Conservation (phyloP, 2,329 filamentous ascomycete species). For the Pyricularia sp. region DNA sequence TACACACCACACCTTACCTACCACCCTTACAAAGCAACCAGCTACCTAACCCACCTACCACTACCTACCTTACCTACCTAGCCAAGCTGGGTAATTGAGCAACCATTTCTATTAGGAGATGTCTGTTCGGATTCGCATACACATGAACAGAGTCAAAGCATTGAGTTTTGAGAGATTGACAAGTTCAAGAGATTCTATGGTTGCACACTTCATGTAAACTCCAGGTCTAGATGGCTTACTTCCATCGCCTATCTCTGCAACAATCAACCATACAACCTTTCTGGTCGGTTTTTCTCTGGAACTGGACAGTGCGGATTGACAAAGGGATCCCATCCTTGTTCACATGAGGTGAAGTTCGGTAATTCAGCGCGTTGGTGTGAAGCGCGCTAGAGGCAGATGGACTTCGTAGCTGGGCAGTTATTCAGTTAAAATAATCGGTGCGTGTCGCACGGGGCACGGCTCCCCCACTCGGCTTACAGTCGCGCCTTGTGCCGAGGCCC, state of each 20-base stretch:
- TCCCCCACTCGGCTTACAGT: background rate
- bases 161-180: too few relatives aligned
- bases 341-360: background rate
- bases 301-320: too few relatives aligned
- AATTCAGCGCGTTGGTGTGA: too few relatives aligned
- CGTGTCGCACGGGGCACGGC: background rate
- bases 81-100: background rate
- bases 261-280: background rate
- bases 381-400: too few relatives aligned
- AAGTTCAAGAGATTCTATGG: too few relatives aligned
- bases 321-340: background rate
- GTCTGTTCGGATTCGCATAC: background rate
- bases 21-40: too few relatives aligned
- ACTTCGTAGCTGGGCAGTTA: background rate
- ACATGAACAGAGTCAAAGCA: background rate
- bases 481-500: background rate
- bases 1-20: too few relatives aligned
- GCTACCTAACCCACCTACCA: too few relatives aligned
- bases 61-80: too few relatives aligned
- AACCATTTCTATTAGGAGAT: background rate
- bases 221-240: background rate
- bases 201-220: background rate
- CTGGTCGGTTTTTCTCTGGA: background rate
- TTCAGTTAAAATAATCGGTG: background rate
- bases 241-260: too few relatives aligned